phyloP scores from a whole-genome alignment of 306 rosid genomes.

The Glycine soja region DNA sequence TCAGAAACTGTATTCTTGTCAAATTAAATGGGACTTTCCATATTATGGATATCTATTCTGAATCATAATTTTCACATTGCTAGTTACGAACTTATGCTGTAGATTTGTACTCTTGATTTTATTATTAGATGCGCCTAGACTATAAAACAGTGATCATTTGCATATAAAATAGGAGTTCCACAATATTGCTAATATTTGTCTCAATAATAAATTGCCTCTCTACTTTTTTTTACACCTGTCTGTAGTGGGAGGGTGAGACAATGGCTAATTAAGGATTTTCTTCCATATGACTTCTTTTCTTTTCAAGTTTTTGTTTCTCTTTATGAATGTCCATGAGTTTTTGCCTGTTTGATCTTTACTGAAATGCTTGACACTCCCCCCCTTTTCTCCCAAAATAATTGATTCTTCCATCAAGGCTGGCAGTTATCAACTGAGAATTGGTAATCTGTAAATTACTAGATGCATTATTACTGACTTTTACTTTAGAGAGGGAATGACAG shows the following conservation, averaged over 20 bases:
- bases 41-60: too few species aligned
- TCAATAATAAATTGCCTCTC: not conserved
- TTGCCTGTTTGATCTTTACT: not conserved
- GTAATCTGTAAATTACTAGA: not conserved
- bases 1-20: slow-evolving; percentile 3
- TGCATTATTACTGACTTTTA: not conserved
- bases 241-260: not conserved
- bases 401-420: not conserved
- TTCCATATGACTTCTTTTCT: not conserved
- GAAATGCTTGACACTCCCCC: not conserved
- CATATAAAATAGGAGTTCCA: too few species aligned
- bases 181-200: too few species aligned
- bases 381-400: not conserved
- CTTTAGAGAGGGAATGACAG: not conserved
- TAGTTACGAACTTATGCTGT: too few species aligned
- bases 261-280: not conserved
- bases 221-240: not conserved
- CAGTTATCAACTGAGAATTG: not conserved
- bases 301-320: not conserved
- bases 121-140: too few species aligned
- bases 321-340: not conserved
- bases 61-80: too few species aligned
- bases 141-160: too few species aligned
- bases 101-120: too few species aligned
- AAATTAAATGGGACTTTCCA: not conserved